A percentile compares a stretch with the other conserved stretches of the same genome.
Evolutionary conservation across 2,329 filamentous ascomycete species (phyloP).

Genomic region (Colletotrichum eleusines): DNA sequence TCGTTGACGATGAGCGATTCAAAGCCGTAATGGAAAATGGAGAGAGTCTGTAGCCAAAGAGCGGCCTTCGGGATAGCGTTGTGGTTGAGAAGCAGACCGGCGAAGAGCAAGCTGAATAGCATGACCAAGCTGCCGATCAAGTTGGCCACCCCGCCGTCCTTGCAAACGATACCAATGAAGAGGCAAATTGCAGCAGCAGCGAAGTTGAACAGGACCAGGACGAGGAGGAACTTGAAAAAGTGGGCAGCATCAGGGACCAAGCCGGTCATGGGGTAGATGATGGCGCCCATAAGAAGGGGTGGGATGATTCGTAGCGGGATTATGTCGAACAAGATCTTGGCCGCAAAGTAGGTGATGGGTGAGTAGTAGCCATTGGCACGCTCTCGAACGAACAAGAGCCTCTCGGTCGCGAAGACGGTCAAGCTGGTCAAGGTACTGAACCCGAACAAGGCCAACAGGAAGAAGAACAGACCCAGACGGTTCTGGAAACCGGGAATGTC

Average conservation of each 20-base stretch:
- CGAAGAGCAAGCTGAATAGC: constrained; percentile 96
- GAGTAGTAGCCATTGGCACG: constrained; percentile 97
- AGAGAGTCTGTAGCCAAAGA: constrained; percentile 90
- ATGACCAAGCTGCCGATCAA: constrained; percentile 95
- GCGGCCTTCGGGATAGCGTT: constrained; percentile 89
- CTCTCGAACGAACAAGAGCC: constrained; percentile 91
- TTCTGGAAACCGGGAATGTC: constrained; percentile 99
- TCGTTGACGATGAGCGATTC: constrained; percentile 98
- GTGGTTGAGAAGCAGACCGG: constrained; percentile 93
- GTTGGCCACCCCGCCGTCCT: constrained; percentile 91
- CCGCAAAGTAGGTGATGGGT: constrained; percentile 91
- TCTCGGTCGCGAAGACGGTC: constrained; percentile 91
- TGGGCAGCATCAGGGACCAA: constrained; percentile 84
- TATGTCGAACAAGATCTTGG: constrained; percentile 99
- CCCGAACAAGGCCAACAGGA: constrained; percentile 93
- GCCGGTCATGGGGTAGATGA: constrained; percentile 98
- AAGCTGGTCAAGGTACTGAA: constrained; percentile 96
- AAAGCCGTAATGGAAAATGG: constrained; percentile 98
- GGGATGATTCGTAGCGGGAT: constrained; percentile 94
- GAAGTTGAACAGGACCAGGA: constrained; percentile 95
- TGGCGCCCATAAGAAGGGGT: constrained; percentile 93
- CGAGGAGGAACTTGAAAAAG: constrained; percentile 91
- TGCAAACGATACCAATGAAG: constrained; percentile 96
- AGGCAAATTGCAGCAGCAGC: constrained; percentile 93
- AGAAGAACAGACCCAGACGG: constrained; percentile 96